Base-by-base conservation (phyloP, 2,329 filamentous ascomycete species). In the Alternaria postmessia region DNA sequence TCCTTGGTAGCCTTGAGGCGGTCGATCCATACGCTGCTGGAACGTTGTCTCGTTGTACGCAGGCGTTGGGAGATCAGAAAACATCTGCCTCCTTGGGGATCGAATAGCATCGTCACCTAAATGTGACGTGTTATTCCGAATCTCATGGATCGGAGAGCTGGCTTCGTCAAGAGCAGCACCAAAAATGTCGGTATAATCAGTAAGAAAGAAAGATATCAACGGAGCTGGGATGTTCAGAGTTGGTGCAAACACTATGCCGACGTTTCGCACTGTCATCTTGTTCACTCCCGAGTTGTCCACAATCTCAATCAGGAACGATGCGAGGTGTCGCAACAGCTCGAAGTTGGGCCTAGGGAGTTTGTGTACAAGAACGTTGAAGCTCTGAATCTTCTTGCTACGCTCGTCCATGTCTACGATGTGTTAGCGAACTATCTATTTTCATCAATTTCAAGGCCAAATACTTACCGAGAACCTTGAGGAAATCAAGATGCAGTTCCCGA, bases 211-310 rank as follows among this genome's bases (percentile, higher is more conserved):
- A 4, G 94, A 93, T 76, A 99, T 97, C 11, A 99, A 90, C 0
- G 94, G 94, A 0, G 93, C 93, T 0, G 95, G 94, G 43, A 99
- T 97, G 77, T 98, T 98, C 54, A 99, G 85, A 0, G 95, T 98
- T 0, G 95, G 95, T 16, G 95, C 96, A 78, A 99, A 99, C 57
- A 99, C 94, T 70, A 99, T 98, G 65, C 95, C 94, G 55, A 99
- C 82, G 74, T 99, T 99, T 67, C 94, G 89, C 54, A 97, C 92
- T 11, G 92, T 97, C 95, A 99, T 99, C 84, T 97, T 98, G 83
- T 99, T 99, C 63, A 91, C 84, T 69, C 92, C 89, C 7, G 93
- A 85, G 70, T 97, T 93, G 78, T 95, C 93, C 74, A 97, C 93
- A 70, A 99, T 94, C 72, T 91, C 90, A 74, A 97, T 92, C 70